Percentiles rank a stretch among this genome's conserved stretches.
phyloP scores from a whole-genome alignment of 73 alveolate genomes.

The Blepharisma japonicum region DNA sequence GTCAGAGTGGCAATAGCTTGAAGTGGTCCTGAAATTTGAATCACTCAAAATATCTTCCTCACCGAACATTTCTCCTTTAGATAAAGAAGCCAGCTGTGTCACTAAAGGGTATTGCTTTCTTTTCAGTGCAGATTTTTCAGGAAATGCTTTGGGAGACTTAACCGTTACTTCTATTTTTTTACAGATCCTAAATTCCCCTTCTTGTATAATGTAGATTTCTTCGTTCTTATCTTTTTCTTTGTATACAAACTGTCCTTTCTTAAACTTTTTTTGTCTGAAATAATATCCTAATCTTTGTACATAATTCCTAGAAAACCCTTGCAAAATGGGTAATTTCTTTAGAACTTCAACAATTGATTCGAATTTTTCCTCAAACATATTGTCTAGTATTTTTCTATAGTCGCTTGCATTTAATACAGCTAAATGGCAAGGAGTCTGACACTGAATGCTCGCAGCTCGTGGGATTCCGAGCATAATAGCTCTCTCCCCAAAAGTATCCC shows the following conservation, averaged over 20 bases:
- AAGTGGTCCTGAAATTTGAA: too few species aligned
- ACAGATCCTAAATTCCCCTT: neutral
- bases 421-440: slow-evolving; percentile 7
- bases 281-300: neutral
- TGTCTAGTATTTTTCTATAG: neutral
- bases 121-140: too few species aligned
- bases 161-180: too few species aligned
- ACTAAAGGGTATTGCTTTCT: too few species aligned
- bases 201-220: neutral
- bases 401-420: neutral
- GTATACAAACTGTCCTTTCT: neutral
- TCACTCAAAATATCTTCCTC: too few species aligned
- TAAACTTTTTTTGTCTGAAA: neutral
- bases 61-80: too few species aligned
- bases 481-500: neutral
- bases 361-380: neutral
- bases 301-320: neutral
- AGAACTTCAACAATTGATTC: neutral
- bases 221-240: neutral
- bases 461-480: neutral
- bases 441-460: neutral
- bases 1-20: too few species aligned
- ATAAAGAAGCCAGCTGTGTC: too few species aligned
- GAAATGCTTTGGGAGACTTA: too few species aligned
- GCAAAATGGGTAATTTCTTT: neutral